A percentile compares a stretch with the other conserved stretches of the same genome.
These are phyloP conservation scores for Dichotomopilus funicola DNA, from an alignment of 2,329 filamentous ascomycete genomes.

Conservation along the genomic window DNA sequence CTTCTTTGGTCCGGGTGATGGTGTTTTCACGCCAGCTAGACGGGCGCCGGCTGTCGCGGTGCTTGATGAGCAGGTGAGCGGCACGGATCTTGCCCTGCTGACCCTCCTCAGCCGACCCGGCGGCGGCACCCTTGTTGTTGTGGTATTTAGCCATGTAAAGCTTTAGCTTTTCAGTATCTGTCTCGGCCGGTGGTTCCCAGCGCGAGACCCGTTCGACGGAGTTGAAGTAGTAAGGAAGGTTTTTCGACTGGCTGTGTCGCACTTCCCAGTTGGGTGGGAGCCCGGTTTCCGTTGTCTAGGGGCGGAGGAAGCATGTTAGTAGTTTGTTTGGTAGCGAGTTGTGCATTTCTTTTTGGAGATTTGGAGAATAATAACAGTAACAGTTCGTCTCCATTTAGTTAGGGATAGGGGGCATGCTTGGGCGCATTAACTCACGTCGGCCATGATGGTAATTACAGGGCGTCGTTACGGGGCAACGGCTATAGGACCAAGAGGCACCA, in stretches of 20 bases:
- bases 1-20: slow-evolving; percentile 82
- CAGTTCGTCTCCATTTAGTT: no score
- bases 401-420: no score
- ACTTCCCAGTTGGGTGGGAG: slow-evolving; percentile 89
- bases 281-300: slow-evolving; percentile 53
- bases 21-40: slow-evolving; percentile 89
- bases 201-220: slow-evolving; percentile 75
- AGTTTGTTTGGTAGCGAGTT: neutral
- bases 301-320: slow-evolving; percentile 1
- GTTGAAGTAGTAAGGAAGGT: slow-evolving; percentile 99
- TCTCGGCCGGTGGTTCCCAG: slow-evolving; percentile 87
- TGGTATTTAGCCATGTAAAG: slow-evolving; percentile 87
- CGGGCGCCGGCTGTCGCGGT: slow-evolving; percentile 77
- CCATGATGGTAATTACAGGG: slow-evolving; percentile 4
- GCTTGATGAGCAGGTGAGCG: slow-evolving; percentile 90
- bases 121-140: slow-evolving; percentile 42
- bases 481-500: neutral
- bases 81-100: slow-evolving; percentile 77
- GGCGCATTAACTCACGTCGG: slow-evolving; percentile 11
- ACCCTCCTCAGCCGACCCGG: slow-evolving; percentile 32
- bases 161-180: slow-evolving; percentile 89
- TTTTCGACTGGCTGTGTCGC: slow-evolving; percentile 96
- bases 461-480: neutral
- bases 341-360: neutral
- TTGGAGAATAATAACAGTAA: no score